Conservation (phyloP, 2,329 filamentous ascomycete species). For the Incumbomyces lentus region DNA sequence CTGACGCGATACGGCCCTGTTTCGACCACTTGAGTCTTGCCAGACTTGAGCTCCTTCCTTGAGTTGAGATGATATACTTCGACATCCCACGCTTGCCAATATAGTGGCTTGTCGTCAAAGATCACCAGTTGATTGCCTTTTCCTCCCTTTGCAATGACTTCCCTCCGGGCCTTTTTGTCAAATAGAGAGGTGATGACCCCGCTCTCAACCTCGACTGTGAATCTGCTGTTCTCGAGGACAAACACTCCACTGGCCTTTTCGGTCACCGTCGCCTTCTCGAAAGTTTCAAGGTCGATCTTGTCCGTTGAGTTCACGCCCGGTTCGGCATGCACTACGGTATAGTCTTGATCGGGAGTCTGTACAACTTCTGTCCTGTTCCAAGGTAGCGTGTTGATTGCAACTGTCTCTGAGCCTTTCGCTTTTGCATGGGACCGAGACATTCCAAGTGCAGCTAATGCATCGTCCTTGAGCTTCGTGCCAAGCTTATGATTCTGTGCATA, state of each 20-base stretch:
- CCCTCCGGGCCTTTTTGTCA: constrained; percentile 61
- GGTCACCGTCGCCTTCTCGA: constrained; percentile 35
- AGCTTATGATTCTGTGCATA: constrained; percentile 75
- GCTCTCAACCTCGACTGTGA: constrained; percentile 59
- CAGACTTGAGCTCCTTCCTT: constrained; percentile 61
- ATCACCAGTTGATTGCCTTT: constrained; percentile 88
- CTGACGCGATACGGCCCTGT: constrained; percentile 65
- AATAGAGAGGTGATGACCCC: constrained; percentile 78
- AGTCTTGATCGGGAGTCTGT: constrained; percentile 22
- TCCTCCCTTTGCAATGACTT: constrained; percentile 60
- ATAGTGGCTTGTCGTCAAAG: constrained; percentile 93
- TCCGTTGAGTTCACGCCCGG: constrained; percentile 33
- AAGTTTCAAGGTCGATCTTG: constrained; percentile 19
- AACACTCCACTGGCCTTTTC: constrained; percentile 54
- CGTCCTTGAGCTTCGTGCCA: constrained; percentile 60
- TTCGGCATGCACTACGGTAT: constrained; percentile 38
- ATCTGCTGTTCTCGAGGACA: constrained; percentile 66
- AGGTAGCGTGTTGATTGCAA: constrained; percentile 74
- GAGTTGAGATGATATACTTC: constrained; percentile 92
- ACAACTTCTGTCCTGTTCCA: constrained; percentile 73
- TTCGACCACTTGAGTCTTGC: constrained; percentile 61
- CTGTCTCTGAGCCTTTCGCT: constrained; percentile 36
- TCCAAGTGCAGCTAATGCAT: constrained; percentile 58
- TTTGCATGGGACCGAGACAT: constrained; percentile 39
- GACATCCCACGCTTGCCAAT: constrained; percentile 97